Evolutionary conservation across 2,329 filamentous ascomycete species (phyloP).

Genomic region (Colletotrichum phormii): DNA sequence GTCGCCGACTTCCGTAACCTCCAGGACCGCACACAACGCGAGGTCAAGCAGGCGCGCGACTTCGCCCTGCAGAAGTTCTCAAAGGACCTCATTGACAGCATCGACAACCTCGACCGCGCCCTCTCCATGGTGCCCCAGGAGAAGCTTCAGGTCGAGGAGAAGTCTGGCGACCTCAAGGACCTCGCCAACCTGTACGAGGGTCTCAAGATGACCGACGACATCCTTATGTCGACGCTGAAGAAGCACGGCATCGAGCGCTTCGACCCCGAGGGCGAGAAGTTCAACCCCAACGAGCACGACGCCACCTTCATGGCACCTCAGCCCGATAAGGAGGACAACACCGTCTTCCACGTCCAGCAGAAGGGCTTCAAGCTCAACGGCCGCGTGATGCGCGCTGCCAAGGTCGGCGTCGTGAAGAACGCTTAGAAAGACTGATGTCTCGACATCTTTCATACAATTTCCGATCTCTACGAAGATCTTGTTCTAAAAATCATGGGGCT

Average conservation of each 20-base stretch:
- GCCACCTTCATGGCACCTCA: constrained; percentile 94
- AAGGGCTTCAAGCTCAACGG: constrained; percentile 97
- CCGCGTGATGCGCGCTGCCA: constrained; percentile 87
- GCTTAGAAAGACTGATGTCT: constrained; percentile 46
- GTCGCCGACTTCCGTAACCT: constrained; percentile 98
- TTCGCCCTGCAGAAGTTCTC: constrained; percentile 97
- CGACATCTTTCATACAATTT: not conserved
- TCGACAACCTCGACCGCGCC: constrained; percentile 97
- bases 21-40: constrained; percentile 91
- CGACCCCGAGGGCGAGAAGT: constrained; percentile 85
- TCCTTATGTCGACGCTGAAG: constrained; percentile 87
- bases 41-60: constrained; percentile 86
- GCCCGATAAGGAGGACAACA: constrained; percentile 88
- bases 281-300: constrained; percentile 97
- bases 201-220: constrained; percentile 92
- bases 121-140: constrained; percentile 81
- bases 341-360: constrained; percentile 91
- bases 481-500: constrained; percentile 10
- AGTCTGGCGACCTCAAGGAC: constrained; percentile 72
- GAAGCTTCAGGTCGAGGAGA: constrained; percentile 67
- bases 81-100: constrained; percentile 91
- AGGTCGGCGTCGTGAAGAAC: constrained; percentile 97
- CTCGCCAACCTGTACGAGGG: constrained; percentile 86
- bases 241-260: constrained; percentile 96
- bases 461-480: not conserved